These are phyloP conservation scores for Tricholoma matsutake DNA, from an alignment of 768 basidiomycete species.

Conservation along the genomic window DNA sequence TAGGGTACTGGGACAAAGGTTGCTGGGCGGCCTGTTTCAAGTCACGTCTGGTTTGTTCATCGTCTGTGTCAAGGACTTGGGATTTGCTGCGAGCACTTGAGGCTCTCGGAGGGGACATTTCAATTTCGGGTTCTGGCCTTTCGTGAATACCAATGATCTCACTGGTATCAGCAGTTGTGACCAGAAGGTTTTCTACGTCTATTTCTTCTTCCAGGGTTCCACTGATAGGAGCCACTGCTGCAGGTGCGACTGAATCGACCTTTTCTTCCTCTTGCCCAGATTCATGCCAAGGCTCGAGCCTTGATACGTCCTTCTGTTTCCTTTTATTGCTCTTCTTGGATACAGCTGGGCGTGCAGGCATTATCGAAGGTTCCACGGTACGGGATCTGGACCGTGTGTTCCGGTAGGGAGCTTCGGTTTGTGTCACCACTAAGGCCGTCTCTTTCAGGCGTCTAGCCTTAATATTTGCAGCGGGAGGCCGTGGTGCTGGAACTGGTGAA, in stretches of 20 bases:
- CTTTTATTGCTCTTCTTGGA: background rate
- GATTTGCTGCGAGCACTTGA: background rate
- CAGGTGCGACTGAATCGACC: background rate
- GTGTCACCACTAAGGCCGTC: background rate
- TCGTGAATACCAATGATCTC: constrained; percentile 1
- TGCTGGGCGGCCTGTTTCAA: constrained; percentile 6
- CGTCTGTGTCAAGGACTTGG: constrained; percentile 25
- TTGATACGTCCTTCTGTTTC: background rate
- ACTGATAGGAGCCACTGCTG: background rate
- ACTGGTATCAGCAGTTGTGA: constrained; percentile 11
- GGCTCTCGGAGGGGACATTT: background rate
- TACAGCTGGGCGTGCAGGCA: constrained; percentile 1
- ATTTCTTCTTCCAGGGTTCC: constrained; percentile 18
- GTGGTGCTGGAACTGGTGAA: background rate
- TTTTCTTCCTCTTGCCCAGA: constrained; percentile 5
- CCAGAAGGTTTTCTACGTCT: constrained; percentile 27
- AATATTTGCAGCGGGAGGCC: background rate
- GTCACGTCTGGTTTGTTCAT: constrained; percentile 20
- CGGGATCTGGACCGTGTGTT: constrained; percentile 34
- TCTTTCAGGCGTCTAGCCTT: background rate
- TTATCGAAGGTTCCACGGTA: constrained; percentile 25
- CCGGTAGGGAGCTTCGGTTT: constrained; percentile 24
- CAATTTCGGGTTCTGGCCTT: background rate
- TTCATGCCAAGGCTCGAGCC: constrained; percentile 5
- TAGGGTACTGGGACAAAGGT: constrained; percentile 1